These are phyloP conservation scores for Pluteus cervinus DNA, from an alignment of 768 basidiomycete species.

Conservation along the genomic window DNA sequence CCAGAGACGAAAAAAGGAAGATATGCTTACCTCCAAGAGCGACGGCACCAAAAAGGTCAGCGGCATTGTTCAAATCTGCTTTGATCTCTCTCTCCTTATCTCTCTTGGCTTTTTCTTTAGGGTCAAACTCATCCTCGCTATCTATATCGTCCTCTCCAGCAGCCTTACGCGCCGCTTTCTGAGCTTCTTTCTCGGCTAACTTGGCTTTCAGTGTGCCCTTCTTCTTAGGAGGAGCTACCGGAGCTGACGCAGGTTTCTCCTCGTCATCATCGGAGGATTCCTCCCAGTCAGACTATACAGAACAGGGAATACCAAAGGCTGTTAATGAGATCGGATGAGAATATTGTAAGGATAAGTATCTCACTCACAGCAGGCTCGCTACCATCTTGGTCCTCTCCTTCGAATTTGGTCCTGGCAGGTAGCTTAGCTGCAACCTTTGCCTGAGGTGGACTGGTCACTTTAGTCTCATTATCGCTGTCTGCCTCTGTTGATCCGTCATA, in stretches of 20 bases:
- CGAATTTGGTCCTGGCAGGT: slow-evolving; percentile 62
- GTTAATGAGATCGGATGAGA: no score
- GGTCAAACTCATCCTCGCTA: slow-evolving; percentile 74
- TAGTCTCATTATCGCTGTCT: slow-evolving; percentile 28
- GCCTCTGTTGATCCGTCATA: slow-evolving; percentile 21
- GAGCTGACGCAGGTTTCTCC: slow-evolving; percentile 34
- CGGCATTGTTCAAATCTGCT: slow-evolving; percentile 81
- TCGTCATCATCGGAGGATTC: slow-evolving; percentile 69
- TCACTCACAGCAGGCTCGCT: slow-evolving; percentile 73
- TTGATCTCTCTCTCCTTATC: slow-evolving; percentile 82
- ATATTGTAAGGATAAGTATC: no score
- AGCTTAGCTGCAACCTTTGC: slow-evolving; percentile 17
- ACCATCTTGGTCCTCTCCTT: slow-evolving; percentile 88
- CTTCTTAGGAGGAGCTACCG: slow-evolving; percentile 76
- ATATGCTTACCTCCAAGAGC: slow-evolving; percentile 50
- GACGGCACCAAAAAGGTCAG: slow-evolving; percentile 71
- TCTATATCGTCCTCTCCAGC: slow-evolving; percentile 49
- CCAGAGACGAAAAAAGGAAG: slow-evolving; percentile 1
- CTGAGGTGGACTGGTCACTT: slow-evolving; percentile 15
- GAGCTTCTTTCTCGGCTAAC: slow-evolving; percentile 86
- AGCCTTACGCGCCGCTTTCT: slow-evolving; percentile 47
- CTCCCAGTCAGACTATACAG: slow-evolving; percentile 99
- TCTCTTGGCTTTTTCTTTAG: slow-evolving; percentile 65
- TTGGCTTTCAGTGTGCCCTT: slow-evolving; percentile 90
- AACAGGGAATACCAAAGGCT: no score